Evolutionary conservation across 345 rosid genomes (phyloP).

Genomic region (Citrus sp.): DNA sequence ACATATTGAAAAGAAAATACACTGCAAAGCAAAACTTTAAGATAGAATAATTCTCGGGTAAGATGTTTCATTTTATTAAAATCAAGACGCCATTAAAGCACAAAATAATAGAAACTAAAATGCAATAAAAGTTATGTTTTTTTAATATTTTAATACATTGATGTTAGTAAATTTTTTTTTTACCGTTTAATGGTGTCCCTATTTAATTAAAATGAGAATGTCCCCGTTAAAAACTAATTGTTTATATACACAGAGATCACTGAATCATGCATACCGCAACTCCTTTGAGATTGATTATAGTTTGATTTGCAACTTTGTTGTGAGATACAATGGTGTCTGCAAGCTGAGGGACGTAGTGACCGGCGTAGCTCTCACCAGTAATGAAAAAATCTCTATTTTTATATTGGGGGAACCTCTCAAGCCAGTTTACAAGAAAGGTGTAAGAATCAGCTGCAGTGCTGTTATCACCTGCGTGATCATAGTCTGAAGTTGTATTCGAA

Average conservation of each 20-base stretch:
- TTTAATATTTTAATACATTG: no score
- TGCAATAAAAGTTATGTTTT: no score
- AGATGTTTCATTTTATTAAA: no score
- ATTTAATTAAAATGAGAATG: no score
- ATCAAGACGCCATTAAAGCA: no score
- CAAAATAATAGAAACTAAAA: no score
- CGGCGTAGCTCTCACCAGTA: slow-evolving; percentile 40
- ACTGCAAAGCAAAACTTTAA: background rate
- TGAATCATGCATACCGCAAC: slow-evolving; percentile 3
- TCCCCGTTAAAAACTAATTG: no score
- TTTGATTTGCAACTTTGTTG: slow-evolving; percentile 18
- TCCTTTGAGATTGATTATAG: slow-evolving; percentile 30
- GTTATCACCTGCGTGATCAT: slow-evolving; percentile 6
- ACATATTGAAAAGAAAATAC: background rate
- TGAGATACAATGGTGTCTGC: slow-evolving; percentile 24
- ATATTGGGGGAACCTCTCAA: slow-evolving; percentile 30
- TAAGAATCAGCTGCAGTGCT: slow-evolving; percentile 27
- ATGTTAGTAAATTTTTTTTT: no score
- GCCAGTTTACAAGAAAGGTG: slow-evolving; percentile 35
- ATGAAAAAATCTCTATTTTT: slow-evolving; percentile 33
- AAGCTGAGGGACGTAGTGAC: slow-evolving; percentile 33
- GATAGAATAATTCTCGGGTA: no score
- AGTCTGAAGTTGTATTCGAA: slow-evolving; percentile 14
- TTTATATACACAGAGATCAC: no score
- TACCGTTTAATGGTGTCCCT: no score